Evolutionary conservation across 2,329 filamentous ascomycete genomes (phyloP).

Genomic region (Claviceps humidiphila): DNA sequence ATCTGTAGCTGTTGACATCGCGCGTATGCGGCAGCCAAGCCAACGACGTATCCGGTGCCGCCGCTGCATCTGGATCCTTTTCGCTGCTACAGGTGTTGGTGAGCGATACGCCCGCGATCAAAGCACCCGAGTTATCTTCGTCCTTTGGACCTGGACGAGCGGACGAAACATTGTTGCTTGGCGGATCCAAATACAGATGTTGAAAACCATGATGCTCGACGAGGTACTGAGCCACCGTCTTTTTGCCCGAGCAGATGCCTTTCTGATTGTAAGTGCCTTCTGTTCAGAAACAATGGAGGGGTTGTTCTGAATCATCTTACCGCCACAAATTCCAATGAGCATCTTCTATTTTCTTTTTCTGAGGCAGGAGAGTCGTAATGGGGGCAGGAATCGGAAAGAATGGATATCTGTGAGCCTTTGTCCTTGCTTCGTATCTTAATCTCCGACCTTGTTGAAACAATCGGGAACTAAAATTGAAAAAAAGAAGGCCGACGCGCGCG

Average conservation of each 20-base stretch:
- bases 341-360: conserved; percentile 27
- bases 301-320: conserved; percentile 26
- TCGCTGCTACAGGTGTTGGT: conserved; percentile 7
- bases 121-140: conserved; percentile 13
- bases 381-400: too few relatives aligned
- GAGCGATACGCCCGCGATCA: conserved; percentile 15
- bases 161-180: background rate
- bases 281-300: background rate
- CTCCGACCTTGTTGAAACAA: background rate
- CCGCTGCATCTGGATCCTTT: conserved; percentile 13
- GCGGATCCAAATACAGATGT: conserved; percentile 45
- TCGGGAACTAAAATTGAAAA: background rate
- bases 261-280: background rate
- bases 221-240: conserved; percentile 77
- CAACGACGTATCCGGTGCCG: conserved; percentile 14
- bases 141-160: conserved; percentile 6
- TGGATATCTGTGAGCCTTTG: too few relatives aligned
- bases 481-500: background rate
- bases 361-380: too few relatives aligned
- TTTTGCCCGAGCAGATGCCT: conserved; percentile 92
- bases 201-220: conserved; percentile 73
- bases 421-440: background rate
- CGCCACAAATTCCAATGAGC: conserved; percentile 66
- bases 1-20: conserved; percentile 23
- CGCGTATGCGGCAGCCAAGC: conserved; percentile 12